phyloP scores from a whole-genome alignment of 257 asterid species.

The Petunia axillaris region DNA sequence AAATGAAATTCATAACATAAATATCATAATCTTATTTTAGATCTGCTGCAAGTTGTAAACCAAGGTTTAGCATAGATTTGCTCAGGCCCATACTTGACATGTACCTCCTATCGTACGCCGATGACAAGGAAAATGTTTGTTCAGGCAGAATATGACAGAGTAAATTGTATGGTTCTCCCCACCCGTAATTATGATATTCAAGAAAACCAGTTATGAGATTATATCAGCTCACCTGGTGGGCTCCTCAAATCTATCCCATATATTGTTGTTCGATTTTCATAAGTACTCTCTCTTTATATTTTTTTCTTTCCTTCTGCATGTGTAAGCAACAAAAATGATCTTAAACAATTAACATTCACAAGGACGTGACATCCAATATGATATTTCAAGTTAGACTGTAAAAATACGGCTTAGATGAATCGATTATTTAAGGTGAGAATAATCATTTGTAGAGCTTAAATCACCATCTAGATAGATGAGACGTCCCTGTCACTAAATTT shows the following conservation, averaged over 20 bases:
- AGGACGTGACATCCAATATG: not conserved
- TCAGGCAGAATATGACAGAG: not conserved
- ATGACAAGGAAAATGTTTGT: not conserved
- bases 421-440: not conserved
- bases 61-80: not conserved
- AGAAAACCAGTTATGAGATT: too few relatives aligned
- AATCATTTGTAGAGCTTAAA: not conserved
- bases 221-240: not conserved
- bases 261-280: not conserved
- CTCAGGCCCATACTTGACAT: not conserved
- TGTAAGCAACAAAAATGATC: not conserved
- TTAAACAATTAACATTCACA: not conserved
- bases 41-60: not conserved
- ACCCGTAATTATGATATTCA: not conserved
- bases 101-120: not conserved
- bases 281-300: not conserved
- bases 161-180: constrained; percentile 18
- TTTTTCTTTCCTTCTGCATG: not conserved
- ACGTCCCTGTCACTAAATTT: constrained; percentile 11
- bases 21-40: not conserved
- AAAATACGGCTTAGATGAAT: not conserved
- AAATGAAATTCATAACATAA: not conserved
- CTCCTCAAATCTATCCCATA: not conserved
- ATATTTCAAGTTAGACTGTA: not conserved
- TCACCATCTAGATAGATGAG: constrained; percentile 10